phyloP scores from a whole-genome alignment of 2,329 filamentous ascomycete species.

The Phoma sp. region DNA sequence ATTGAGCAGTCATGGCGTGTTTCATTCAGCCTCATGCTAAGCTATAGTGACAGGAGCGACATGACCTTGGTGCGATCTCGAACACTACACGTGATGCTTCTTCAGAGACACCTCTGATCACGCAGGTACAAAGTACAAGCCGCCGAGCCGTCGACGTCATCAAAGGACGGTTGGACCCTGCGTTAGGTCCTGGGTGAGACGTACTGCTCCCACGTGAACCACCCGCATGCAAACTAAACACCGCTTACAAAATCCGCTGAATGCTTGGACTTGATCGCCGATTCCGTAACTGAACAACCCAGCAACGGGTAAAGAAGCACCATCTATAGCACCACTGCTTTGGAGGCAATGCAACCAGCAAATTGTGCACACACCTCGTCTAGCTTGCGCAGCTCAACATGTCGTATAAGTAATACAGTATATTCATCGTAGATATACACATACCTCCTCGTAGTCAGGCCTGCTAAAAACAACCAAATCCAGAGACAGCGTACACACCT shows the following conservation, averaged over 20 bases:
- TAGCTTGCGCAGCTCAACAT: too few species aligned
- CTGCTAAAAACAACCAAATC: too few species aligned
- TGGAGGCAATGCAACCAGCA: too few species aligned
- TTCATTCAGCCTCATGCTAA: slow-evolving; percentile 20
- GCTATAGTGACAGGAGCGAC: slow-evolving; percentile 14
- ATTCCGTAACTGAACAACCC: background rate
- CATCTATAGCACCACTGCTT: background rate
- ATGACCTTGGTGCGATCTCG: slow-evolving; percentile 8
- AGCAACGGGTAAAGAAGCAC: background rate
- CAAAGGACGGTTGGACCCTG: slow-evolving; percentile 3
- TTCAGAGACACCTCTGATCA: slow-evolving; percentile 13
- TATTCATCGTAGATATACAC: too few species aligned
- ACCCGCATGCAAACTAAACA: slow-evolving; percentile 9
- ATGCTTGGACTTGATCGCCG: slow-evolving; percentile 1
- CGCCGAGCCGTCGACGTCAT: slow-evolving; percentile 15
- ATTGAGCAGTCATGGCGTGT: slow-evolving; percentile 12
- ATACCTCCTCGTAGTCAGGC: too few species aligned
- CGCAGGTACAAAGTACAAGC: slow-evolving; percentile 14
- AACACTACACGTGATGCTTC: background rate
- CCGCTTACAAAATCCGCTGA: slow-evolving; percentile 12
- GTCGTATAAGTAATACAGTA: too few species aligned
- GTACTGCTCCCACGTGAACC: slow-evolving; percentile 9
- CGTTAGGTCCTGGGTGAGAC: slow-evolving; percentile 7
- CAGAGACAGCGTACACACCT: too few species aligned
- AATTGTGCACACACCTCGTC: too few species aligned